Conservation (phyloP, 331 rosid genomes). For the Quercus phellos region DNA sequence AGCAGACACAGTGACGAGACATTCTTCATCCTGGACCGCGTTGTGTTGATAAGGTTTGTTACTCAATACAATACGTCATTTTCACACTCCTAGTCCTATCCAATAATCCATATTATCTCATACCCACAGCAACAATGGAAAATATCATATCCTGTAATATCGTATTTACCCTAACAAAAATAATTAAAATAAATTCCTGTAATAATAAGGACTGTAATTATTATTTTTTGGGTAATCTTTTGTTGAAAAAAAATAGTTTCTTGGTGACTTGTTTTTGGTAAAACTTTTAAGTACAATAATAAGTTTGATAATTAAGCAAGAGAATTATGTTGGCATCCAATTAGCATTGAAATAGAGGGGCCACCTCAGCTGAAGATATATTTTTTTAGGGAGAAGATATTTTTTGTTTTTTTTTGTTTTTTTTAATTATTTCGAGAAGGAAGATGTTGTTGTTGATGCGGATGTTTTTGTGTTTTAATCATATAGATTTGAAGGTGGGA, state of each 20-base stretch:
- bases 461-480: background rate
- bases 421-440: too few species aligned
- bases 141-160: too few species aligned
- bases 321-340: background rate
- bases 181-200: too few species aligned
- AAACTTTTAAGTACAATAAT: background rate
- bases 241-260: background rate
- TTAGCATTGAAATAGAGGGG: background rate
- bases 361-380: background rate
- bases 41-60: background rate
- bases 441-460: background rate
- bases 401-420: too few species aligned
- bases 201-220: too few species aligned
- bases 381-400: background rate
- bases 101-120: too few species aligned
- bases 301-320: background rate
- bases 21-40: background rate
- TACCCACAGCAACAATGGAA: too few species aligned
- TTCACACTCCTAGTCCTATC: too few species aligned
- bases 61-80: too few species aligned
- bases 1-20: too few species aligned
- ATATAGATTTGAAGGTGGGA: conserved; percentile 13
- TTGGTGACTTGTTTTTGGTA: background rate
- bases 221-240: background rate
- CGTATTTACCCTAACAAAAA: too few species aligned